Conservation (phyloP, 225 moss, liverwort and hornwort species). For the Polytrichum commune region DNA sequence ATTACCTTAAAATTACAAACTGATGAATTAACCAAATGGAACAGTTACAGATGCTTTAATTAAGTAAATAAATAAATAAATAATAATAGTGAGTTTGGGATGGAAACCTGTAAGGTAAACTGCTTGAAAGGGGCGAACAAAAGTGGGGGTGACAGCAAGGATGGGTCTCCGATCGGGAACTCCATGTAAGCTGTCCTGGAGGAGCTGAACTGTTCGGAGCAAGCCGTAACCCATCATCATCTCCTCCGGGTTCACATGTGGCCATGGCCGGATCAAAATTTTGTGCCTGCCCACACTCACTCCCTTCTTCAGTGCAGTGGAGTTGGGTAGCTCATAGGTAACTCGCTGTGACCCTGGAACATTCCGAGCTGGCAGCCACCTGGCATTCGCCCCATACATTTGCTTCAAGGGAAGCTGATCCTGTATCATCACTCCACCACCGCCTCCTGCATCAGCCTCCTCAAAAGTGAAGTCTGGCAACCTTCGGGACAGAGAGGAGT, state of each 20-base stretch:
- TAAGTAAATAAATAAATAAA: no score
- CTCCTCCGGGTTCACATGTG: constrained; percentile 55
- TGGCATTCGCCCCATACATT: no score
- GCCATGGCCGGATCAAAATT: constrained; percentile 56
- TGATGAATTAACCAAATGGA: background rate
- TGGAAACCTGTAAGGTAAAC: constrained; percentile 23
- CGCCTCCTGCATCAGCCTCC: background rate
- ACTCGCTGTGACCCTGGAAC: constrained; percentile 5
- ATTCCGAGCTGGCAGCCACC: constrained; percentile 1
- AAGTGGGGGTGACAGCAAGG: constrained; percentile 55
- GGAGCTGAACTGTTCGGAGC: constrained; percentile 45
- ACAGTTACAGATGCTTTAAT: background rate
- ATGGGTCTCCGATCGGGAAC: constrained; percentile 16
- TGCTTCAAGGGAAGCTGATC: background rate
- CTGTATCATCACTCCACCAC: constrained; percentile 21
- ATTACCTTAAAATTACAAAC: background rate
- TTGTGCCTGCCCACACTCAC: constrained; percentile 57
- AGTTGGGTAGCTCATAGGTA: background rate
- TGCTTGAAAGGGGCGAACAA: constrained; percentile 46
- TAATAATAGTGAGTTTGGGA: background rate
- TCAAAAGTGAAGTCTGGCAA: constrained; percentile 1
- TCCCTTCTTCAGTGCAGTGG: constrained; percentile 39
- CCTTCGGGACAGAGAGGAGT: constrained; percentile 13
- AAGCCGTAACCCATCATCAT: constrained; percentile 41
- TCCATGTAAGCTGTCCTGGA: constrained; percentile 49